Evolutionary conservation across 2,329 filamentous ascomycete species (phyloP).

Genomic region (Rutstroemia sp.): DNA sequence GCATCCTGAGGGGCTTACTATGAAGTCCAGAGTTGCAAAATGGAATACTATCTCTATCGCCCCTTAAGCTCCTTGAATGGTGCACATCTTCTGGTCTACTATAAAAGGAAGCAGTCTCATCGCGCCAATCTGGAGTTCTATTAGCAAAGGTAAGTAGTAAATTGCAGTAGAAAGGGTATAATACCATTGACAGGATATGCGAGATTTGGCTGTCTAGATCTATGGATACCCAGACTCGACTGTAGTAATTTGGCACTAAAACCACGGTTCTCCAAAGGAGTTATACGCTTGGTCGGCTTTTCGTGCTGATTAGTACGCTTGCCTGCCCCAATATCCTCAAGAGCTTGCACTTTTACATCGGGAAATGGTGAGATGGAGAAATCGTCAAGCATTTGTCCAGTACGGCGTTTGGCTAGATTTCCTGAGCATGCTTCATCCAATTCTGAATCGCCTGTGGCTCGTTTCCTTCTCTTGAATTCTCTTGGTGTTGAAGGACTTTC

Average conservation of each 20-base stretch:
- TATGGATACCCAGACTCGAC: slow-evolving; percentile 16
- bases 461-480: slow-evolving; percentile 28
- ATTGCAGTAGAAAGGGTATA: background rate
- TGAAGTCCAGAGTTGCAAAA: slow-evolving; percentile 62
- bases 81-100: slow-evolving; percentile 26
- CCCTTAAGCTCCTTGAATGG: slow-evolving; percentile 22
- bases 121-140: slow-evolving; percentile 24
- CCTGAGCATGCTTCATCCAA: background rate
- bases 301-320: background rate
- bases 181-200: slow-evolving; percentile 28
- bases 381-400: slow-evolving; percentile 16
- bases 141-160: slow-evolving; percentile 6
- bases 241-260: slow-evolving; percentile 23
- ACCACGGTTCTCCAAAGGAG: slow-evolving; percentile 18
- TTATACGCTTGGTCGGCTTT: slow-evolving; percentile 18
- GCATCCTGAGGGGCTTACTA: slow-evolving; percentile 36
- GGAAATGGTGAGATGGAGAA: slow-evolving; percentile 17
- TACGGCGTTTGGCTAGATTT: background rate
- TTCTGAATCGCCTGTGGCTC: slow-evolving; percentile 12
- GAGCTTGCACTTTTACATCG: background rate
- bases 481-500: slow-evolving; percentile 20
- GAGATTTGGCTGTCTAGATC: slow-evolving; percentile 16
- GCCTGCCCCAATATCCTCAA: slow-evolving; percentile 4
- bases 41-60: slow-evolving; percentile 37
- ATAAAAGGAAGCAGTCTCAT: slow-evolving; percentile 28